Base-by-base conservation (phyloP, 75 land plant species). In the Picea glauca region DNA sequence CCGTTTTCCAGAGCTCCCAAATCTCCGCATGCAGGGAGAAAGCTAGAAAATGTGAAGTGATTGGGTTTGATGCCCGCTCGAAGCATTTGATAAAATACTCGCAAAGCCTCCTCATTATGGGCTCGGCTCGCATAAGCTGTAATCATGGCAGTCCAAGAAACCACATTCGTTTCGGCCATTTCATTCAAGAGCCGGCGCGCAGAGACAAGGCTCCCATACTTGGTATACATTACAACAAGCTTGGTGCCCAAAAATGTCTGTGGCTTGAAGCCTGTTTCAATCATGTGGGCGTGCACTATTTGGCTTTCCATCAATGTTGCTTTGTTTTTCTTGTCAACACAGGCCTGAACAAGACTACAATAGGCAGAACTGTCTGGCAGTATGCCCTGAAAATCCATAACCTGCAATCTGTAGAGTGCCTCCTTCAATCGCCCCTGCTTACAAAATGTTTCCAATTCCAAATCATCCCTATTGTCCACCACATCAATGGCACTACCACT, bases 141-240 rank as follows among this genome's bases (percentile, higher is more conserved):
- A 72, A 90, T 87, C 12, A 90, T 40, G 61, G 82, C 90, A 33
- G 89, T 90, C 92, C 92, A 92, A 59, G 78, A 79, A 0, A 88
- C 32, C 6, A 67, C 38, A 33, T 67, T 67, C 35, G 38, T 33
- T 35, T 67, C 18, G 17, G 5, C 6, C 72, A 67, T 67, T 43
- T 63, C 38, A 60, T 74, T 7, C 59, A 78, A 82, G 14, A 82
- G 11, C 4, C 14, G 68, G 23, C 63, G 75, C 15, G 84, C 84
- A 78, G 32, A 54, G 1, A 15, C 54, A 15, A 78, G 14, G 50
- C 15, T 65, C 20, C 68, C 81, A 46, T 46, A 82, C 58, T 78
- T 66, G n/a, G 58, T 59, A 35, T 82, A 82, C 60, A 78, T 30
- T 5, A 26, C 67, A 11, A 82, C 46, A 32, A 82, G 83, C 20